Conservation (phyloP, 495 filamentous ascomycete species). For the Hapsidospora chrysogenum region DNA sequence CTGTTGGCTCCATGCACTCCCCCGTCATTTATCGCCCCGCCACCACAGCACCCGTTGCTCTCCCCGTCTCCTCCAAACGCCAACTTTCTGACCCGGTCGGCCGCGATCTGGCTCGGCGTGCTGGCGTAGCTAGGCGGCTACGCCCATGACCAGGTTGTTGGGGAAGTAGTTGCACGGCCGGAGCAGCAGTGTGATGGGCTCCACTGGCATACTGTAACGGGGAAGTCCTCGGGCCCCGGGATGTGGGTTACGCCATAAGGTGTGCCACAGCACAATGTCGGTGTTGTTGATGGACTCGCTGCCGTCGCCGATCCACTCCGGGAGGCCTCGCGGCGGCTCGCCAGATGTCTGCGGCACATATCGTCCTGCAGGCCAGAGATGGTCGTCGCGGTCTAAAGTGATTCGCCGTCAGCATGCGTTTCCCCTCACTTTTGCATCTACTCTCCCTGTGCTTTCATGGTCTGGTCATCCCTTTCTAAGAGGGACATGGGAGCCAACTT, state of each 20-base stretch:
- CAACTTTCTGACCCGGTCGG: too few species aligned
- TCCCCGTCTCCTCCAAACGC: too few species aligned
- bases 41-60: too few species aligned
- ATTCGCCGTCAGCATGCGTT: slow-evolving; percentile 17
- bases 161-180: slow-evolving; percentile 80
- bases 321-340: background rate
- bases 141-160: slow-evolving; percentile 72
- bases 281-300: slow-evolving; percentile 63
- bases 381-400: slow-evolving; percentile 54
- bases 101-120: slow-evolving; percentile 56
- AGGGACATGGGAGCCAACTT: background rate
- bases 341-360: slow-evolving; percentile 5
- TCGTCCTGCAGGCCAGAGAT: slow-evolving; percentile 65
- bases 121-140: slow-evolving; percentile 64
- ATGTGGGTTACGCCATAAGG: slow-evolving; percentile 89
- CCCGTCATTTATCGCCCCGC: too few species aligned
- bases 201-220: slow-evolving; percentile 71
- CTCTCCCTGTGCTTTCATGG: background rate
- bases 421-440: too few species aligned
- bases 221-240: slow-evolving; percentile 85
- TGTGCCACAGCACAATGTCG: slow-evolving; percentile 91
- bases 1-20: too few species aligned
- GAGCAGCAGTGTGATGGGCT: slow-evolving; percentile 74
- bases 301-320: slow-evolving; percentile 20
- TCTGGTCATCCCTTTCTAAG: slow-evolving; percentile 20